Evolutionary conservation across 345 rosid genomes (phyloP).

Genomic region (Populus simonii): DNA sequence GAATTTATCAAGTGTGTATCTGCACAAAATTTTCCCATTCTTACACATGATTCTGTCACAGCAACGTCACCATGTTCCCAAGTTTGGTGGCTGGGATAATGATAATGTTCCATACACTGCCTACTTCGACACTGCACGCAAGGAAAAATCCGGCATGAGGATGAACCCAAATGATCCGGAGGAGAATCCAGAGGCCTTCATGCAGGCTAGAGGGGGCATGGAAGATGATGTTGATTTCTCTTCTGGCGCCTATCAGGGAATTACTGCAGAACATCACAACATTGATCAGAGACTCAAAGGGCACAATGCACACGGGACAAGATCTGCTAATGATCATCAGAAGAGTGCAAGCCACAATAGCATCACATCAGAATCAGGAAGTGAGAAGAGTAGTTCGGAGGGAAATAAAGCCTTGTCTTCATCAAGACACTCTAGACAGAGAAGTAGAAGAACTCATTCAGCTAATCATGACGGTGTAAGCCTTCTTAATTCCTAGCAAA

Average conservation of each 20-base stretch:
- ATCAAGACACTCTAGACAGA: conserved; percentile 18
- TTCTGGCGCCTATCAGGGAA: not conserved
- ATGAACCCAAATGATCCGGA: conserved; percentile 59
- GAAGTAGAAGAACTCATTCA: conserved; percentile 15
- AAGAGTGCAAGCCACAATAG: conserved; percentile 14
- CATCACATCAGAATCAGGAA: conserved; percentile 18
- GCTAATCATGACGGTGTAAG: conserved; percentile 9
- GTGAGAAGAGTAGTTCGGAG: conserved; percentile 25
- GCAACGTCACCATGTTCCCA: conserved; percentile 43
- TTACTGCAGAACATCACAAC: not conserved
- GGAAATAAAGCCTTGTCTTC: conserved; percentile 20
- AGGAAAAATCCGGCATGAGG: conserved; percentile 30
- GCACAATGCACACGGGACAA: not conserved
- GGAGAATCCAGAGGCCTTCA: conserved; percentile 38
- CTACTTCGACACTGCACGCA: conserved; percentile 52
- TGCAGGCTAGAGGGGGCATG: not conserved
- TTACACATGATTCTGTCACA: conserved; percentile 1
- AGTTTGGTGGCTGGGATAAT: conserved; percentile 56
- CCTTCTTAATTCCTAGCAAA: not conserved
- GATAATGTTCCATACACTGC: conserved; percentile 48
- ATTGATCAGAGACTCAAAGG: not conserved
- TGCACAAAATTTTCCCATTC: not conserved
- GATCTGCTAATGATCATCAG: conserved; percentile 6
- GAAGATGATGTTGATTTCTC: not conserved
- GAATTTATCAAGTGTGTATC: not conserved